Evolutionary conservation across 306 rosid species (phyloP).

Genomic region (Fagus sylvatica): DNA sequence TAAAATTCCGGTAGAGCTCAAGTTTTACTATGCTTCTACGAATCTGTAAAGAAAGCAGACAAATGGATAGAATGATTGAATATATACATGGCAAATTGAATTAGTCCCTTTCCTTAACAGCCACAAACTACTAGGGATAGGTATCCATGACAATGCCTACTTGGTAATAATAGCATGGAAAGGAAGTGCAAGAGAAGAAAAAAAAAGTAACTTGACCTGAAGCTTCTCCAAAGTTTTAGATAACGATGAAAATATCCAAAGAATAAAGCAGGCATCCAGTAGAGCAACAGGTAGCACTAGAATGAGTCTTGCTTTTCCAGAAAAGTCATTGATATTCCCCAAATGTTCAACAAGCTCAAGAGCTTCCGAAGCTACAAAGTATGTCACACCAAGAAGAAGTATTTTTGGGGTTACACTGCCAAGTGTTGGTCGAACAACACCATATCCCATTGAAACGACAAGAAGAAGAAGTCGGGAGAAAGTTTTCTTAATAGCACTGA

Average conservation of each 20-base stretch:
- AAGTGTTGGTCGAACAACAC: conserved; percentile 69
- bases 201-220: conserved; percentile 51
- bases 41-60: conserved; percentile 36
- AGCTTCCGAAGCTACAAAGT: conserved; percentile 69
- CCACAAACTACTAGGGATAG: background rate
- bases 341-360: conserved; percentile 79
- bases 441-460: conserved; percentile 74
- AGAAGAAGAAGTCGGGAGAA: conserved; percentile 70
- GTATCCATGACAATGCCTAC: background rate
- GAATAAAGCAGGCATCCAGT: conserved; percentile 71
- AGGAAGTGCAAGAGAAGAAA: conserved; percentile 2
- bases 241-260: conserved; percentile 72
- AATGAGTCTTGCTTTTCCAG: conserved; percentile 65
- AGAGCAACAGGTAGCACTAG: conserved; percentile 71
- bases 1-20: conserved; percentile 74
- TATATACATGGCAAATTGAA: background rate
- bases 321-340: conserved; percentile 70
- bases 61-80: conserved; percentile 19
- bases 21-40: conserved; percentile 68
- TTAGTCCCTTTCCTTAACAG: conserved; percentile 12
- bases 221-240: conserved; percentile 79
- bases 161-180: background rate
- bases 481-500: conserved; percentile 66
- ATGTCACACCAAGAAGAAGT: conserved; percentile 56
- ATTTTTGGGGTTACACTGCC: conserved; percentile 60